These are phyloP conservation scores for Yarrowia phangngaensis DNA, from an alignment of 805 yeast species.

Conservation along the genomic window DNA sequence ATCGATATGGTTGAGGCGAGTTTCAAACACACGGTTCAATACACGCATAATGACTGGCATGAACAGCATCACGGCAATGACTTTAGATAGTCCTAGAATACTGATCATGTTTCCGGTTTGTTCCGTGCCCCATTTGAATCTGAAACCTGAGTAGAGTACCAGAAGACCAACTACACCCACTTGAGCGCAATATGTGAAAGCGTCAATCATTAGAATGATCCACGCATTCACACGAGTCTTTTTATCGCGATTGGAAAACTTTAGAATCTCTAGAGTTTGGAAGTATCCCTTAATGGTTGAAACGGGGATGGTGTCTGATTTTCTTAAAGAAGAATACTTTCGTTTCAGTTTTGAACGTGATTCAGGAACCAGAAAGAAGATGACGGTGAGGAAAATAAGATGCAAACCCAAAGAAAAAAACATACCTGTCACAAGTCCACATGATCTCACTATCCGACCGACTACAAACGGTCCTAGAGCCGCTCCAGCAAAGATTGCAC, in stretches of 20 bases:
- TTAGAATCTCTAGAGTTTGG: slow-evolving; percentile 1
- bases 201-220: slow-evolving; percentile 29
- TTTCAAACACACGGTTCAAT: slow-evolving; percentile 2
- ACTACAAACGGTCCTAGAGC: slow-evolving; percentile 20
- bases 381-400: neutral
- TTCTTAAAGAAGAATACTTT: slow-evolving; percentile 15
- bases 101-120: slow-evolving; percentile 38
- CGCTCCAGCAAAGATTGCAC: slow-evolving; percentile 21
- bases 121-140: slow-evolving; percentile 37
- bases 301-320: neutral
- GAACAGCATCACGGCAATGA: slow-evolving; percentile 27
- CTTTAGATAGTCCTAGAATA: slow-evolving; percentile 33
- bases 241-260: neutral
- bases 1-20: slow-evolving; percentile 29
- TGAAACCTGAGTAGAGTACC: slow-evolving; percentile 34
- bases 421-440: slow-evolving; percentile 9
- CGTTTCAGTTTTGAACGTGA: slow-evolving; percentile 9
- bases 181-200: slow-evolving; percentile 29
- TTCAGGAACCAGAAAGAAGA: slow-evolving; percentile 18
- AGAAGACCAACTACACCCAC: slow-evolving; percentile 29
- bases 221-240: slow-evolving; percentile 25
- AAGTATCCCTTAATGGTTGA: slow-evolving; percentile 6
- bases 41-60: slow-evolving; percentile 13
- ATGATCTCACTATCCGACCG: slow-evolving; percentile 2
- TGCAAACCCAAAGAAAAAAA: slow-evolving; percentile 6